Evolutionary conservation across 352 stramenopile species (phyloP), one percentile per base, ranked within the genome.

Genomic region (Phytophthora chlamydospora): DNA sequence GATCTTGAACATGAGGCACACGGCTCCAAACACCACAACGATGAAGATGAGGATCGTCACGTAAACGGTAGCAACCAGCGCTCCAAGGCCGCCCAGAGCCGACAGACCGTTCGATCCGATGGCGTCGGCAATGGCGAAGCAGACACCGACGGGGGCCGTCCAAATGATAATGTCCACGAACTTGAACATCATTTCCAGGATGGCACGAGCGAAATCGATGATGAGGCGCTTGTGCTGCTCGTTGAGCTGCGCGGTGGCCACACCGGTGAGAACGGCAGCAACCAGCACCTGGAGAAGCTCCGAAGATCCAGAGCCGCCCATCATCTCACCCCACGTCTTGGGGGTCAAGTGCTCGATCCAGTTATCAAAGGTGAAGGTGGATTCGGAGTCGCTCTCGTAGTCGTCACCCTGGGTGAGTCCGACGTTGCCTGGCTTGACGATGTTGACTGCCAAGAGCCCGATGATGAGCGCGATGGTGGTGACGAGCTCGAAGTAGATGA

Each of bases 311-410:
- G 58, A 75, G 34, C 78, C 78, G 17, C 75, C 78, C 78, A 88
- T 88, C 78, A 88, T 88, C 51, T 88, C 75, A 34, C 78, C 73
- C 78, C 78, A 88, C 47, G 78, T 88, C 68, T 88, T 88, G 33
- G 78, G 78, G 14, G 78, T 80, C 59, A 88, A 51, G 47, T 88
- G 78, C 45, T 80, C 69, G 45, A 85, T 85, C 71, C 71, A 88
- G n/a, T 60, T 77, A 8, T 68, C 73, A 13, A 85, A 78, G 7
- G 73, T 76, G 27, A 88, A 80, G 0, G 57, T 62, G 13, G 69
- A 73, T 17, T 29, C 17, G 0, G 45, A 48, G 13, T 39, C 24
- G 11, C 27, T 49, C 4, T 77, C 60, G 46, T 76, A 78, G 5
- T 73, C 68, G 4, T 84, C 68, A 16, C 61, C 66, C 43, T 81